Evolutionary conservation across 352 stramenopile genomes (phyloP), one percentile per base, ranked within the genome.

Genomic region (Pythium rhizo-oryzae): DNA sequence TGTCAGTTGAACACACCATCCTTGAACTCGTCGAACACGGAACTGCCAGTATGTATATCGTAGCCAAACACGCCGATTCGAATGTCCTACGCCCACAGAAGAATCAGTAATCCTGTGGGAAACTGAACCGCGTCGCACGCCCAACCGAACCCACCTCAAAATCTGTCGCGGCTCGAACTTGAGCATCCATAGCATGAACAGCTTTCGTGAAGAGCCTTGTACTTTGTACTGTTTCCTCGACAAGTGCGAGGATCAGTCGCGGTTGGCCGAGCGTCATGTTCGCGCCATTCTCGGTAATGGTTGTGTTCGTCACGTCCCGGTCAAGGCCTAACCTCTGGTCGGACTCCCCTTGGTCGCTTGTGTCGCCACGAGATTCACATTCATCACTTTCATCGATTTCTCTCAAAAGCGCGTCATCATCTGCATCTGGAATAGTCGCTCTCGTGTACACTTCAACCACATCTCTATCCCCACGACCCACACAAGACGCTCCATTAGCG

Each of bases 371-470:
- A 33, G 6, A 33, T n/a, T n/a, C n/a, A n/a, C n/a, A 33, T 2
- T 16, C 13, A 12, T 41, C 37, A 43, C 3, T 39, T 21, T 21
- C 28, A 15, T 59, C 25, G 0, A 8, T 23, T 21, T 19, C 24
- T 3, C 58, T 43, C 12, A 69, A 67, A 11, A 65, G 49, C 6
- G 12, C 59, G 21, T 59, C 61, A 8, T 47, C 62, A 4, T 50
- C 51, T 53, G 78, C 72, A 7, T 60, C 19, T n/a, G 59, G 75
- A 25, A 87, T 79, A n/a, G 79, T 87, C 7, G 79, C 77, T 8
- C 77, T 69, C 8, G 79, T 85, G 46, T 84, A 85, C 44, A 85
- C 59, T 23, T 85, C 71, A 4, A 73, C 61, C 25, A 87, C 79
- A 25, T 71, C 72, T 30, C 79, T 85, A 35, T 74, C 25, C n/a